These are phyloP conservation scores for Echria macrotheca DNA, from an alignment of 495 filamentous ascomycete genomes.

Conservation along the genomic window DNA sequence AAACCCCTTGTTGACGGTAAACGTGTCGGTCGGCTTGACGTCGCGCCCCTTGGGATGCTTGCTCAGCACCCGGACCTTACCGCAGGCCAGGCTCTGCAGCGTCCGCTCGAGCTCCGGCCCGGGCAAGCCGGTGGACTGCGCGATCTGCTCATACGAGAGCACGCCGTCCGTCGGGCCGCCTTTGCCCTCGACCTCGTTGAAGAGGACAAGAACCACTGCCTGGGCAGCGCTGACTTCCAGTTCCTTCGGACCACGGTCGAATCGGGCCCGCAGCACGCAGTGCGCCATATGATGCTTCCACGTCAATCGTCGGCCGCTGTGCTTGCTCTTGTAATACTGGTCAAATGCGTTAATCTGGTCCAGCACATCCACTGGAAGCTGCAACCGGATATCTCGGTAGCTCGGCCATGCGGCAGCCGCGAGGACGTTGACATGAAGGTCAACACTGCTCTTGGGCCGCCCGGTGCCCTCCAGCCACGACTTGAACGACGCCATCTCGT, in stretches of 20 bases:
- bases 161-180: slow-evolving; percentile 22
- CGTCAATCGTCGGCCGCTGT: slow-evolving; percentile 73
- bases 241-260: slow-evolving; percentile 75
- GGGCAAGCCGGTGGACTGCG: slow-evolving; percentile 56
- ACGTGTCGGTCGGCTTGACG: slow-evolving; percentile 69
- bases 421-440: slow-evolving; percentile 81
- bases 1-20: slow-evolving; percentile 73
- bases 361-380: slow-evolving; percentile 66
- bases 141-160: slow-evolving; percentile 65
- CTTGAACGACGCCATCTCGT: slow-evolving; percentile 77
- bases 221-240: slow-evolving; percentile 84
- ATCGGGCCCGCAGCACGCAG: slow-evolving; percentile 72
- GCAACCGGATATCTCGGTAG: slow-evolving; percentile 74
- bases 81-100: slow-evolving; percentile 89
- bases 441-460: slow-evolving; percentile 52
- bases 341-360: slow-evolving; percentile 68
- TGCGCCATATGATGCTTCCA: slow-evolving; percentile 94
- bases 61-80: slow-evolving; percentile 73
- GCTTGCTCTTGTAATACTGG: slow-evolving; percentile 75
- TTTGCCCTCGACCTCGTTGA: slow-evolving; percentile 64
- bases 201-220: slow-evolving; percentile 85
- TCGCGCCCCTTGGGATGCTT: slow-evolving; percentile 85
- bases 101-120: slow-evolving; percentile 80
- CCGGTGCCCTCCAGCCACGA: slow-evolving; percentile 38
- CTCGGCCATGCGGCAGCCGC: slow-evolving; percentile 86